Conservation (phyloP, 2,329 filamentous ascomycete species). For the Colletotrichum sp. region DNA sequence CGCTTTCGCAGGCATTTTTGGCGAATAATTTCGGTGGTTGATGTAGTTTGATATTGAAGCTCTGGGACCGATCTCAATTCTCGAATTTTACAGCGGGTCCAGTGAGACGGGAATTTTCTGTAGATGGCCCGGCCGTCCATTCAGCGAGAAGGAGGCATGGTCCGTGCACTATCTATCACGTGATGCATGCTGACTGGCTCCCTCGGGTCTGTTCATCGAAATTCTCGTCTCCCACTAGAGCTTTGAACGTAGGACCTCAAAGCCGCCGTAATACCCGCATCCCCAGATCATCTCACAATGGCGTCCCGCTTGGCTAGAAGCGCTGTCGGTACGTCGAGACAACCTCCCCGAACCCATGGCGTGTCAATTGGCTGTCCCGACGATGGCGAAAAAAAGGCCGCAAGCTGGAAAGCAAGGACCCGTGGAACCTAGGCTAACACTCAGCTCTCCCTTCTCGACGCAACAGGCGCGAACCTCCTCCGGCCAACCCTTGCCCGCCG, state of each 20-base stretch:
- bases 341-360: slow-evolving; percentile 24
- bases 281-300: slow-evolving; percentile 77
- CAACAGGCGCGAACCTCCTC: slow-evolving; percentile 84
- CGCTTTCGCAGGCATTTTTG: slow-evolving; percentile 31
- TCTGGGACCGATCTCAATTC: not conserved
- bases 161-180: slow-evolving; percentile 33
- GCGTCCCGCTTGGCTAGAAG: slow-evolving; percentile 96
- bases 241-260: slow-evolving; percentile 47
- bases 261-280: slow-evolving; percentile 49
- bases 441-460: slow-evolving; percentile 25
- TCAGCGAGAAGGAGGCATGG: not conserved
- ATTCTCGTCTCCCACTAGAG: slow-evolving; percentile 53
- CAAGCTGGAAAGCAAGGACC: not conserved
- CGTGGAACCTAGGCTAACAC: slow-evolving; percentile 18
- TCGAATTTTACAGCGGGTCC: slow-evolving; percentile 11
- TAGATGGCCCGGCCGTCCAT: not conserved
- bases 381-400: not conserved
- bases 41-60: not conserved
- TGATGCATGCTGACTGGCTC: slow-evolving; percentile 37
- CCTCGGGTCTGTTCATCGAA: slow-evolving; percentile 38
- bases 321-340: slow-evolving; percentile 80
- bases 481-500: slow-evolving; percentile 81
- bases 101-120: slow-evolving; percentile 7
- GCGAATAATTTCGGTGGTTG: not conserved
- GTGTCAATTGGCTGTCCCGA: slow-evolving; percentile 39